Evolutionary conservation across 2,329 filamentous ascomycete genomes (phyloP).

Genomic region (Exophiala spinifera): DNA sequence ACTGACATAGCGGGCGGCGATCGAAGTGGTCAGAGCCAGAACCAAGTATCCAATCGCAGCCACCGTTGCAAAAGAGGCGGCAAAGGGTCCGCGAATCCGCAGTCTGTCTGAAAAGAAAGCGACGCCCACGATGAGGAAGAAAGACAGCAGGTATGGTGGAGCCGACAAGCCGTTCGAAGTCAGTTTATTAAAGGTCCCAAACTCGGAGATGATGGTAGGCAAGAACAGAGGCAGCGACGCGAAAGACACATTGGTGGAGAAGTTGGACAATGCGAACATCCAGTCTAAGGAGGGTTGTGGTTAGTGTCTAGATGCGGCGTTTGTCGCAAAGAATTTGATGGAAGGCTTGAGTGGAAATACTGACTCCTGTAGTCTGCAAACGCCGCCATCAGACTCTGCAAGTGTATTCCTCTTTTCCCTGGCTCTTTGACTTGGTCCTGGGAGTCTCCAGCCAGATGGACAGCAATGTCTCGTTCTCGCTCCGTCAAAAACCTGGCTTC

Average conservation of each 20-base stretch:
- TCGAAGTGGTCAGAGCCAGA: constrained; percentile 55
- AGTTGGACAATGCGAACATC: constrained; percentile 55
- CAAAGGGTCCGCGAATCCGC: constrained; percentile 60
- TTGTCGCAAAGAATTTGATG: no score
- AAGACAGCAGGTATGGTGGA: constrained; percentile 67
- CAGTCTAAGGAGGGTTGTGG: not conserved
- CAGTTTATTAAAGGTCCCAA: constrained; percentile 63
- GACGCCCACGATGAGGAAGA: constrained; percentile 58
- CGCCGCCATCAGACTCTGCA: constrained; percentile 19
- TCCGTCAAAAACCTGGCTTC: constrained; percentile 41
- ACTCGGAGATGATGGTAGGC: constrained; percentile 59
- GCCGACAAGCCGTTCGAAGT: constrained; percentile 69
- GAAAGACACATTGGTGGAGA: constrained; percentile 62
- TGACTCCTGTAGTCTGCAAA: constrained; percentile 31
- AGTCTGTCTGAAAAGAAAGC: constrained; percentile 63
- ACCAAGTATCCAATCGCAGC: constrained; percentile 63
- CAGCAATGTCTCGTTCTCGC: constrained; percentile 34
- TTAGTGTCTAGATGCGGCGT: not conserved
- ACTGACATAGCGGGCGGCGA: constrained; percentile 50
- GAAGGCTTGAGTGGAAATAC: not conserved
- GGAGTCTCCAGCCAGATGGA: constrained; percentile 7
- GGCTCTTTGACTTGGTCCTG: constrained; percentile 11
- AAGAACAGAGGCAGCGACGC: constrained; percentile 63
- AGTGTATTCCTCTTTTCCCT: constrained; percentile 20
- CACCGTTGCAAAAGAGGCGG: constrained; percentile 54